Evolutionary conservation across 352 stramenopile species (phyloP).

Genomic region (Phytophthora boehmeriae): DNA sequence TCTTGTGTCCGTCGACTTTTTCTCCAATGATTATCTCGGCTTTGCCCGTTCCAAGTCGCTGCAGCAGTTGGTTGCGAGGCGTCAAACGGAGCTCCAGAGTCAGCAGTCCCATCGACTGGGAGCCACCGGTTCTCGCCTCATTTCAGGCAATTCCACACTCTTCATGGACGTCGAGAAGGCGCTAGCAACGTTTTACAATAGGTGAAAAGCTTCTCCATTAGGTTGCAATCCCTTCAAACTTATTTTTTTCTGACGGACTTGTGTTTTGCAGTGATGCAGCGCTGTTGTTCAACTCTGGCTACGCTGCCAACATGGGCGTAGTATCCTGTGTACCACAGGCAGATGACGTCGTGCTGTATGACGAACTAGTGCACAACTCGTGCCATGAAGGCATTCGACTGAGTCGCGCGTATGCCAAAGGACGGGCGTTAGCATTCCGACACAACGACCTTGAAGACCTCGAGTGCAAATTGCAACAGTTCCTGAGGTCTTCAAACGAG

Average conservation of each 20-base stretch:
- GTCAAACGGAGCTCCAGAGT: slow-evolving; percentile 46
- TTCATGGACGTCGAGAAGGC: slow-evolving; percentile 90
- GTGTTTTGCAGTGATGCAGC: slow-evolving; percentile 69
- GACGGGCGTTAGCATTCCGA: slow-evolving; percentile 41
- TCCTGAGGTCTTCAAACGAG: slow-evolving; percentile 6
- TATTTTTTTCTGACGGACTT: slow-evolving; percentile 8
- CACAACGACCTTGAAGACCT: slow-evolving; percentile 93
- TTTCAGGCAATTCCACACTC: slow-evolving; percentile 93
- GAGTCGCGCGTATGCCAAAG: slow-evolving; percentile 64
- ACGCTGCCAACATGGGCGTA: slow-evolving; percentile 96
- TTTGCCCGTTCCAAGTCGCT: slow-evolving; percentile 83
- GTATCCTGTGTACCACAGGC: slow-evolving; percentile 91
- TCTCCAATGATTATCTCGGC: slow-evolving; percentile 98
- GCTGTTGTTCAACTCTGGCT: slow-evolving; percentile 97
- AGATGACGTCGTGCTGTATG: slow-evolving; percentile 93
- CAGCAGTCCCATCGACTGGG: slow-evolving; percentile 30
- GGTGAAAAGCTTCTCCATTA: slow-evolving; percentile 26
- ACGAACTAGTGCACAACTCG: slow-evolving; percentile 98
- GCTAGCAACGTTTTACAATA: slow-evolving; percentile 89
- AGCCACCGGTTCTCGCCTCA: slow-evolving; percentile 93
- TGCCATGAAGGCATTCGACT: slow-evolving; percentile 94
- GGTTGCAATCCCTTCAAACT: slow-evolving; percentile 12
- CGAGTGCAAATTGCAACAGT: slow-evolving; percentile 60
- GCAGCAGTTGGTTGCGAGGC: slow-evolving; percentile 46
- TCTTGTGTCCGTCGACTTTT: slow-evolving; percentile 90